These are phyloP conservation scores for Candolleomyces efflorescens DNA, from an alignment of 768 basidiomycete species.

Conservation along the genomic window DNA sequence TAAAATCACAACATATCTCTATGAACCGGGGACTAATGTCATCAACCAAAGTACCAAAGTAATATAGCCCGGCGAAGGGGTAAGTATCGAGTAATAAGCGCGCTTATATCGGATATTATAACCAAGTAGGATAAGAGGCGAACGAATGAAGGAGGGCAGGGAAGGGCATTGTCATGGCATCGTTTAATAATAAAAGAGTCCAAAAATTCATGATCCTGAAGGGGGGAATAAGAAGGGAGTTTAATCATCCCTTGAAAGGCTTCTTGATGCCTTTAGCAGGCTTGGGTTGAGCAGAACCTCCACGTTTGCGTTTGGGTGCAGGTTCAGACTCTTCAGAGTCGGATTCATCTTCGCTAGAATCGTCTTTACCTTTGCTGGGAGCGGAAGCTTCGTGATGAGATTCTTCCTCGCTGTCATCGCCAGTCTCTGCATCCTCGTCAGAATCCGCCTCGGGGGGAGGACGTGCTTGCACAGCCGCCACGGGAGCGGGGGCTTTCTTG, in stretches of 20 bases:
- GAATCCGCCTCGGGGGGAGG: constrained; percentile 27
- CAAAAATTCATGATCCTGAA: neutral
- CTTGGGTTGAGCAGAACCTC: constrained; percentile 18
- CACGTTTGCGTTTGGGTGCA: constrained; percentile 27
- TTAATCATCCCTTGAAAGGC: constrained; percentile 17
- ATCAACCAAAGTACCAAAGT: neutral
- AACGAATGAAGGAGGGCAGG: neutral
- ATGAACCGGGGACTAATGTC: neutral
- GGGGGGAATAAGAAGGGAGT: neutral
- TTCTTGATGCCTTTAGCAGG: constrained; percentile 26
- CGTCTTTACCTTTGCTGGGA: neutral
- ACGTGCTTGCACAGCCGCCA: constrained; percentile 18
- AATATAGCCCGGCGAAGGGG: neutral
- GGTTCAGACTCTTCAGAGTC: constrained; percentile 13
- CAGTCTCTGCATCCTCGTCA: constrained; percentile 33
- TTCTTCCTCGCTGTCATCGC: constrained; percentile 27
- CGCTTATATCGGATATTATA: constrained; percentile 3
- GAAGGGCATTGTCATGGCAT: neutral
- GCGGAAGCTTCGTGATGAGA: constrained; percentile 2
- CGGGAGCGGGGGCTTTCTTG: constrained; percentile 17
- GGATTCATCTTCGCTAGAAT: neutral
- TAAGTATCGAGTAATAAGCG: constrained; percentile 3
- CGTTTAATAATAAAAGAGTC: neutral
- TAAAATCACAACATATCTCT: neutral
- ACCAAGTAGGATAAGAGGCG: constrained; percentile 2